Percentiles rank a stretch among this genome's conserved stretches.
phyloP scores from a whole-genome alignment of 2,329 filamentous ascomycete species.

The Graphium sp. region DNA sequence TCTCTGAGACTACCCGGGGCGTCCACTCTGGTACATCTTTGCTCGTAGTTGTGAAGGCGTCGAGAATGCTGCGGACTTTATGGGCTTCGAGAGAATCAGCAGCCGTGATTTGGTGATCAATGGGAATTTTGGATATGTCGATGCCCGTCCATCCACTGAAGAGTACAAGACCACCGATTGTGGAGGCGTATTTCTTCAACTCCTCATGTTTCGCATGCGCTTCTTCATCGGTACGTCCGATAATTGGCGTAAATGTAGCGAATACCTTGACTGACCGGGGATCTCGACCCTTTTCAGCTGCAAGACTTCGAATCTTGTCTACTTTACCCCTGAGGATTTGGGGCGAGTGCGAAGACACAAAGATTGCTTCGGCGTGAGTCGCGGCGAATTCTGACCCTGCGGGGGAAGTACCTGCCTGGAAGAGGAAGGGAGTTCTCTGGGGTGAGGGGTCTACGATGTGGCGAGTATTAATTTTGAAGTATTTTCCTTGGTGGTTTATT shows the following conservation, averaged over 20 bases:
- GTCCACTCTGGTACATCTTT: constrained; percentile 24
- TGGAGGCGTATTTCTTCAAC: constrained; percentile 31
- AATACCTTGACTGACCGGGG: constrained; percentile 40
- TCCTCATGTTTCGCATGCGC: constrained; percentile 33
- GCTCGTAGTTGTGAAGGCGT: constrained; percentile 28
- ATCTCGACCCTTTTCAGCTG: constrained; percentile 32
- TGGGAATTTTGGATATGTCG: constrained; percentile 36
- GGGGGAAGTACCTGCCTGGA: constrained; percentile 41
- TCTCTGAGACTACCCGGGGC: constrained; percentile 22
- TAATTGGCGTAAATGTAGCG: constrained; percentile 28
- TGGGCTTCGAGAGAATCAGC: constrained; percentile 35
- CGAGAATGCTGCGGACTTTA: constrained; percentile 29
- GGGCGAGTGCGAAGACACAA: constrained; percentile 36
- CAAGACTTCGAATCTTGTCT: constrained; percentile 31
- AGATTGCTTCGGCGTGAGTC: constrained; percentile 42
- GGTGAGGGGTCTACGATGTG: constrained; percentile 36
- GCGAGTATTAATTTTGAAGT: constrained; percentile 24
- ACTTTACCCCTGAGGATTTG: constrained; percentile 29
- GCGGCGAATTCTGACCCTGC: constrained; percentile 39
- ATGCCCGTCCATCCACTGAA: constrained; percentile 44
- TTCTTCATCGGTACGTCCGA: constrained; percentile 32
- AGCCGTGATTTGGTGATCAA: constrained; percentile 39
- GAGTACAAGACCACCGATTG: constrained; percentile 34
- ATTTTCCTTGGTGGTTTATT: constrained; percentile 44
- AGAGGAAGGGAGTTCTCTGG: constrained; percentile 37